Evolutionary conservation across 345 rosid species (phyloP).

Genomic region (Linum trigynum): DNA sequence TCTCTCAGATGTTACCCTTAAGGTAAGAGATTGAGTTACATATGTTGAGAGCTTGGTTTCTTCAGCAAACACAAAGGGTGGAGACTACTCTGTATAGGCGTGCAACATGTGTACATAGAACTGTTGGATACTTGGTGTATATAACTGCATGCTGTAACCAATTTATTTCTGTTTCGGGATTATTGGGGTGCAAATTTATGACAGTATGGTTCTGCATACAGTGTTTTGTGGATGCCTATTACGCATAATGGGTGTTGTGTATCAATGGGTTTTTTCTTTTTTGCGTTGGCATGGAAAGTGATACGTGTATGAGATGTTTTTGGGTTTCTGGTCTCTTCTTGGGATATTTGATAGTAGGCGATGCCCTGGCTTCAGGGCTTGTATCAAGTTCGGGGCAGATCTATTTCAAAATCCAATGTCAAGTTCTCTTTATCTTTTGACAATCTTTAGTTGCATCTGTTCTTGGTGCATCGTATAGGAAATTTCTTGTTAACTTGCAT

Average conservation of each 20-base stretch:
- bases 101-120: not conserved
- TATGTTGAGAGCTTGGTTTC: conserved; percentile 27
- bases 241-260: too few species aligned
- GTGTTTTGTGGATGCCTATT: not conserved
- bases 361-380: too few species aligned
- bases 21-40: conserved; percentile 55
- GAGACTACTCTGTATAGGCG: not conserved
- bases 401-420: too few species aligned
- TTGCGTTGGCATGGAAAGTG: not conserved
- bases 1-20: conserved; percentile 32
- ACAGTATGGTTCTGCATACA: not conserved
- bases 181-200: not conserved
- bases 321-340: too few species aligned
- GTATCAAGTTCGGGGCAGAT: too few species aligned
- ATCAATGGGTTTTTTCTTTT: not conserved
- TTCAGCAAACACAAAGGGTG: conserved; percentile 20
- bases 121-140: not conserved
- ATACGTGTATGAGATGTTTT: not conserved
- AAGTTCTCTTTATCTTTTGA: not conserved
- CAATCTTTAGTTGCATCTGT: not conserved
- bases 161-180: not conserved
- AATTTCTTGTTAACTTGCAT: too few species aligned
- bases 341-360: too few species aligned
- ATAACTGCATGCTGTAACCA: not conserved
- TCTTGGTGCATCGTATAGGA: not conserved